Evolutionary conservation across 129 eudicot genomes (phyloP).

Genomic region (Pseudognaphalium luteoalbum): DNA sequence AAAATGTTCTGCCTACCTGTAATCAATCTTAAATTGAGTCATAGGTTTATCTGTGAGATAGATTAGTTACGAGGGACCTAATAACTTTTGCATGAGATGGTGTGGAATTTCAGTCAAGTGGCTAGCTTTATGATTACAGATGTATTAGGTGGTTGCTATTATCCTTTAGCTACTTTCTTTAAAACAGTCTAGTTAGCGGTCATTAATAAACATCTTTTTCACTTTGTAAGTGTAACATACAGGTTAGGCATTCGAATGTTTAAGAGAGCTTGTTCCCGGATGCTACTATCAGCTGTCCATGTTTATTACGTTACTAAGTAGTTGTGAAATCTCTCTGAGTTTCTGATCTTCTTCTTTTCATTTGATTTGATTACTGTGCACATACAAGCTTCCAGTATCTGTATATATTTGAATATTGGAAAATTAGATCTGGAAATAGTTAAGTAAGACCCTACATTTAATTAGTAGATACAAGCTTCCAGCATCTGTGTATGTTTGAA

Average conservation of each 20-base stretch:
- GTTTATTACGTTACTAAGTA: not conserved
- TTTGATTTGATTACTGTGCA: not conserved
- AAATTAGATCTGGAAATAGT: constrained; percentile 1
- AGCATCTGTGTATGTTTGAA: not conserved
- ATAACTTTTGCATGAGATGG: constrained; percentile 7
- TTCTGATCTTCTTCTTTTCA: not conserved
- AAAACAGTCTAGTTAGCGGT: not conserved
- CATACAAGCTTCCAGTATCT: constrained; percentile 13
- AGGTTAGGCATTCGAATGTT: constrained; percentile 16
- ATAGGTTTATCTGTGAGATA: not conserved
- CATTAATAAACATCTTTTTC: constrained; percentile 10
- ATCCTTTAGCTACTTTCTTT: not conserved
- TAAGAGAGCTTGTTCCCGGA: not conserved
- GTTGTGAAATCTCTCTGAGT: not conserved
- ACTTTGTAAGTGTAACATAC: constrained; percentile 18
- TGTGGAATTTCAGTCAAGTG: constrained; percentile 1
- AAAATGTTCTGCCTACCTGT: not conserved
- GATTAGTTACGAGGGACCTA: constrained; percentile 2
- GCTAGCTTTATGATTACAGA: not conserved
- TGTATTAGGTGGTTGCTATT: not conserved
- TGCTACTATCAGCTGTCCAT: not conserved
- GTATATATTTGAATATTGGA: not conserved
- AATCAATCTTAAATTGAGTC: constrained; percentile 10
- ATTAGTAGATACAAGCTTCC: constrained; percentile 11
- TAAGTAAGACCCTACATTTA: not conserved